phyloP scores from a whole-genome alignment of 106 monocot genomes.

The Amphibolis antarctica region DNA sequence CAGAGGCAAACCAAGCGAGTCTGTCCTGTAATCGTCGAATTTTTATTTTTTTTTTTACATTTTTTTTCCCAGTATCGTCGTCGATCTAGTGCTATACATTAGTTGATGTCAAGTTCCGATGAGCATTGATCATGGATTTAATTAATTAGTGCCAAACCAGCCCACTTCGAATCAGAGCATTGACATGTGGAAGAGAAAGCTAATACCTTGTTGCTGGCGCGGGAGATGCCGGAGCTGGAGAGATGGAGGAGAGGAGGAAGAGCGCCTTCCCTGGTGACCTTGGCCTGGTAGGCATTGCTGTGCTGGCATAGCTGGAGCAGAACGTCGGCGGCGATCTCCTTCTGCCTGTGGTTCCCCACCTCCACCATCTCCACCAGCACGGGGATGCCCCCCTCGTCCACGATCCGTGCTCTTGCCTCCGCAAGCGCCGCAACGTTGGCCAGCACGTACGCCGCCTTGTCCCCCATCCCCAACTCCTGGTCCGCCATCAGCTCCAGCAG shows the following conservation, averaged over 20 bases:
- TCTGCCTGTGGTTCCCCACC: slow-evolving; percentile 45
- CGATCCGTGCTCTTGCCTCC: slow-evolving; percentile 38
- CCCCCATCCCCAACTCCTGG: slow-evolving; percentile 69
- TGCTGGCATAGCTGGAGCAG: slow-evolving; percentile 15
- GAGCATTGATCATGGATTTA: no score
- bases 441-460: slow-evolving; percentile 73
- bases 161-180: no score
- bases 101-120: no score
- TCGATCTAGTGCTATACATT: no score
- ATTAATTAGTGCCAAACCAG: no score
- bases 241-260: slow-evolving; percentile 14
- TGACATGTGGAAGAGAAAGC: no score
- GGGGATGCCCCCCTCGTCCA: slow-evolving; percentile 70
- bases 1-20: no score
- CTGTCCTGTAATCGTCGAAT: no score
- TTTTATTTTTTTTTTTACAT: no score
- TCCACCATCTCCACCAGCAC: no score
- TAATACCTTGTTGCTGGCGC: slow-evolving; percentile 13
- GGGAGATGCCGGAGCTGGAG: slow-evolving; percentile 2
- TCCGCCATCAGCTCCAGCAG: slow-evolving; percentile 84
- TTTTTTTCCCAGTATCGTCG: no score
- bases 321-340: neutral
- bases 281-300: neutral
- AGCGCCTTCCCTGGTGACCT: slow-evolving; percentile 13
- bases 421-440: slow-evolving; percentile 8